A percentile compares a stretch with the other conserved stretches of the same genome.
phyloP scores from a whole-genome alignment of 176 grass and related monocot species.

The Oropetium thomaeum region DNA sequence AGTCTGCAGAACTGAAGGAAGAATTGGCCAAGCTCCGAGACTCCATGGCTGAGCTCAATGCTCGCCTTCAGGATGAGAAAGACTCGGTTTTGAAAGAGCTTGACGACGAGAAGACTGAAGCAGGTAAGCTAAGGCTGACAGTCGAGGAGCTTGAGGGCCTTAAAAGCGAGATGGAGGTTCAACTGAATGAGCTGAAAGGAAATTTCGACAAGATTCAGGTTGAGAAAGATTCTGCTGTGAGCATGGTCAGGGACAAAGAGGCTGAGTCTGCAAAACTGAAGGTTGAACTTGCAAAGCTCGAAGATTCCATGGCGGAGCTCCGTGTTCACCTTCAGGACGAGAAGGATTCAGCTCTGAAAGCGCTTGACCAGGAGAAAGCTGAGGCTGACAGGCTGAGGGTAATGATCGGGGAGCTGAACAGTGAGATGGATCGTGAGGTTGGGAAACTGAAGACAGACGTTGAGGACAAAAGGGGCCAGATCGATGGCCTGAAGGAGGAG shows the following conservation, averaged over 20 bases:
- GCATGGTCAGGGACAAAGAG: constrained; percentile 16
- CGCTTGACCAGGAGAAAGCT: constrained; percentile 21
- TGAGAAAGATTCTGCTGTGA: constrained; percentile 44
- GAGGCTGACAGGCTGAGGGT: constrained; percentile 21
- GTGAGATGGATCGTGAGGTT: constrained; percentile 24
- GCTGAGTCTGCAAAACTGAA: constrained; percentile 20
- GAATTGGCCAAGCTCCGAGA: constrained; percentile 3
- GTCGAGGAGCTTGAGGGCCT: constrained; percentile 27
- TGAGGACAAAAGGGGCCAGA: constrained; percentile 3
- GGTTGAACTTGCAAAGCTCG: constrained; percentile 22
- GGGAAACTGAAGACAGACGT: constrained; percentile 19
- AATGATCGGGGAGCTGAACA: constrained; percentile 28
- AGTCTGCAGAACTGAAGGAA: constrained; percentile 18
- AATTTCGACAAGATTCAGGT: background rate
- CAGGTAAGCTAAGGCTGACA: constrained; percentile 15
- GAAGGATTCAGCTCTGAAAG: background rate
- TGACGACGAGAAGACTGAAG: constrained; percentile 10
- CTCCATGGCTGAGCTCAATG: background rate
- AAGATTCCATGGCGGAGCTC: background rate
- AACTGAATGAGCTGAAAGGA: constrained; percentile 20
- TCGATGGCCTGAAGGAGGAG: constrained; percentile 36
- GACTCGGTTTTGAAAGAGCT: constrained; percentile 18
- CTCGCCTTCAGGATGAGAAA: constrained; percentile 27
- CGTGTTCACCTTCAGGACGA: constrained; percentile 26
- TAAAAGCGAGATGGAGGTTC: background rate